Percentiles rank a stretch among this genome's conserved stretches.
These are phyloP conservation scores for Tubosaeta sp. DNA, from an alignment of 768 basidiomycete species.

Conservation along the genomic window DNA sequence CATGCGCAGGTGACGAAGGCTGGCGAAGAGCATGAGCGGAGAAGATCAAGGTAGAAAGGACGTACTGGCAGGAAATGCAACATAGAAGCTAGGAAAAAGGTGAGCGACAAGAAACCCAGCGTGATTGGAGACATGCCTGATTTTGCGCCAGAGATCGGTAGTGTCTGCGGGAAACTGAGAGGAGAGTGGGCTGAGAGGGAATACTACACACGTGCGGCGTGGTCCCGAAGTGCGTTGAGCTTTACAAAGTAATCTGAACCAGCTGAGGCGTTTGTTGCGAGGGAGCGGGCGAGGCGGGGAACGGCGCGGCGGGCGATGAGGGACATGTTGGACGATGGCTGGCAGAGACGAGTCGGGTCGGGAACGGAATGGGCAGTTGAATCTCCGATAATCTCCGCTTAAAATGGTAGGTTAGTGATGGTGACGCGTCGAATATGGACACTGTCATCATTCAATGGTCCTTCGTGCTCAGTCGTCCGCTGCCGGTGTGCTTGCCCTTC, in stretches of 20 bases:
- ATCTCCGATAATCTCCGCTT: constrained; percentile 29
- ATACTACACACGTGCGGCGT: constrained; percentile 54
- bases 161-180: constrained; percentile 47
- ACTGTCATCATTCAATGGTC: constrained; percentile 40
- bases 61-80: constrained; percentile 73
- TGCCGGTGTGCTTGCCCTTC: constrained; percentile 86
- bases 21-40: constrained; percentile 8
- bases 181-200: not conserved
- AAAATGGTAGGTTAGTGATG: constrained; percentile 38
- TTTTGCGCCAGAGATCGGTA: constrained; percentile 80
- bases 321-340: constrained; percentile 37
- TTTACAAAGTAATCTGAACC: constrained; percentile 45
- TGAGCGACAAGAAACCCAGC: constrained; percentile 3
- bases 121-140: constrained; percentile 51
- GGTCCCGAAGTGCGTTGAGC: constrained; percentile 56
- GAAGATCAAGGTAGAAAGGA: constrained; percentile 11
- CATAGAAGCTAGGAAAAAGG: constrained; percentile 52
- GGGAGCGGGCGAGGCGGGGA: constrained; percentile 30
- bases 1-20: constrained; percentile 33
- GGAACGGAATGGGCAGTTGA: constrained; percentile 23
- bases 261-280: constrained; percentile 38
- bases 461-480: constrained; percentile 73
- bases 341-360: constrained; percentile 22
- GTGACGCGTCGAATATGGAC: constrained; percentile 38
- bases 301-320: constrained; percentile 47